Conservation (phyloP, 306 rosid species). For the Vachellia pachyceras region DNA sequence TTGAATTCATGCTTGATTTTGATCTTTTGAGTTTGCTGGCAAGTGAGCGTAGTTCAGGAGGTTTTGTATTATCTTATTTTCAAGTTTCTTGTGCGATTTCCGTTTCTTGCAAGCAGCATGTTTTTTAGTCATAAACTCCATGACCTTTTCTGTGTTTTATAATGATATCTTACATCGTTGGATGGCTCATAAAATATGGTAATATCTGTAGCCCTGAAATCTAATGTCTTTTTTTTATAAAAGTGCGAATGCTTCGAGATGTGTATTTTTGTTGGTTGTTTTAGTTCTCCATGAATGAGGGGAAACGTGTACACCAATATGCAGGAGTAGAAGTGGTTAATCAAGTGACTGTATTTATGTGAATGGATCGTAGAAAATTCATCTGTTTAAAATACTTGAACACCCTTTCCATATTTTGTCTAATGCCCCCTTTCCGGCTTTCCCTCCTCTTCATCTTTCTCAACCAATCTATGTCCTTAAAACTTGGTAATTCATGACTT, state of each 20-base stretch:
- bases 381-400: neutral
- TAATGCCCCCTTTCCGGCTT: neutral
- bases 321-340: neutral
- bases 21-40: neutral
- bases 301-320: neutral
- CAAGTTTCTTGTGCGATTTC: constrained; percentile 14
- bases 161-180: constrained; percentile 6
- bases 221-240: neutral
- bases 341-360: neutral
- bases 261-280: neutral
- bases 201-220: neutral
- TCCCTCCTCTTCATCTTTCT: neutral
- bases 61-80: neutral
- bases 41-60: neutral
- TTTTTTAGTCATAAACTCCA: neutral
- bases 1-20: neutral
- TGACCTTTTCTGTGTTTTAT: neutral
- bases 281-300: neutral
- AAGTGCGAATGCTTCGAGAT: neutral
- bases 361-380: neutral
- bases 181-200: neutral
- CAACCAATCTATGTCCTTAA: neutral
- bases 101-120: neutral
- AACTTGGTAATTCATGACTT: neutral
- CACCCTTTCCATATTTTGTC: neutral